Evolutionary conservation across 805 yeast genomes (phyloP), one percentile per base, ranked within the genome.

Genomic region (Candida ponderosae): DNA sequence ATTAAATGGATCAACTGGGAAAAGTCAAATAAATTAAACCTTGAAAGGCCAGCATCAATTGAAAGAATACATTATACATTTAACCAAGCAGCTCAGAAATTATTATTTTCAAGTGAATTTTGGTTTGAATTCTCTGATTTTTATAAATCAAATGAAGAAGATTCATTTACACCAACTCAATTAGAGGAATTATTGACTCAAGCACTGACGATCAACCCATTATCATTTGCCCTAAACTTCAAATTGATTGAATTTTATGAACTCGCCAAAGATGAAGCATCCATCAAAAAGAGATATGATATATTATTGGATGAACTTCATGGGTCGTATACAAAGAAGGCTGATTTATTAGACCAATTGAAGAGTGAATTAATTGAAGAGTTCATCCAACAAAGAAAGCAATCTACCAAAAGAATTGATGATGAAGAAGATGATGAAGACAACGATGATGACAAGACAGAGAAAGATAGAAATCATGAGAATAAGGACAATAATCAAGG

Each of bases 1-100:
- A 59, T 68, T 32, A 61, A 66, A 14, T 86, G 96, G 96, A 70
- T 88, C 26, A 68, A 68, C 8, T 83, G 93, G 76, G 97, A 93
- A 52, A 70, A 69, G 45, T 62, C 65, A 32, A 89, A 93, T 56
- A 81, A 79, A 32, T 56, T 89, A 42, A 76, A 74, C 18, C 56
- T 83, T 18, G 64, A 70, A 6, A 75, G 72, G 19, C 74, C 68
- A 10, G 50, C 59, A 6, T 51, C 79, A 18, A 63, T 68, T 20
- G 65, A 66, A 36, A 70, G 97, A 51, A 66, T 88, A 13, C 71
- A 70, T 27, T 84, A 78, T 53, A 81, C 81, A n/a, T 86, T 74
- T 56, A 72, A 72, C 46, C 84, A 85, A 55, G 78, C 93, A 2
- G 63, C 79, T 8, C 72, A 75, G 47, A 56, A 73, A 11, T 59